These are phyloP conservation scores for Gossypium australe DNA, from an alignment of 345 rosid species.

Conservation along the genomic window DNA sequence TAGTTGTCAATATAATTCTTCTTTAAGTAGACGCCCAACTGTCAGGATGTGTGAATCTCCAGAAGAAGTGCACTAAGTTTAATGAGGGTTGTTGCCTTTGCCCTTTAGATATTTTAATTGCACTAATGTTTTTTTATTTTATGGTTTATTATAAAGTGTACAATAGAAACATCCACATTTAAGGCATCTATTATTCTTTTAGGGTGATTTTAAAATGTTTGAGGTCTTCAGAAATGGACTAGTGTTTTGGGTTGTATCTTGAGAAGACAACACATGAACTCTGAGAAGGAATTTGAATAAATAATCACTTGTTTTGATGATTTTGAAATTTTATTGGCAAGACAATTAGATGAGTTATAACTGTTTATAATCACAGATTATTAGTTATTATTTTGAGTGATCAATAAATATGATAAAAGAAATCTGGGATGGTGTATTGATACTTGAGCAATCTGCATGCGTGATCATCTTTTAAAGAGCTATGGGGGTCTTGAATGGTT, in stretches of 20 bases:
- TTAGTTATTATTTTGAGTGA: constrained; percentile 5
- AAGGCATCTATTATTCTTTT: neutral
- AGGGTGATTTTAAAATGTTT: neutral
- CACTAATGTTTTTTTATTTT: neutral
- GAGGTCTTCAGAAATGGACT: neutral
- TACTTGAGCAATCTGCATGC: neutral
- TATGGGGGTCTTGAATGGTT: neutral
- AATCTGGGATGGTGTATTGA: neutral
- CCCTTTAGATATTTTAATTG: neutral
- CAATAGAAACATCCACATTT: neutral
- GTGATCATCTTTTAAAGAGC: neutral
- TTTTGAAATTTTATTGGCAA: neutral
- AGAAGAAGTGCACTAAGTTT: neutral
- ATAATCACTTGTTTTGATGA: neutral
- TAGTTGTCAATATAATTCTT: neutral
- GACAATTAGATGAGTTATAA: neutral
- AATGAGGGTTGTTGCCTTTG: neutral
- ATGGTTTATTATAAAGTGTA: neutral
- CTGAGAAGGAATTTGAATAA: neutral
- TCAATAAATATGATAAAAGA: neutral
- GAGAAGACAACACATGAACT: neutral
- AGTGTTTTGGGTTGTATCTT: neutral
- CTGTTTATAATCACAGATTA: neutral
- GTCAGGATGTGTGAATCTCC: neutral
- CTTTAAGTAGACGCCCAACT: neutral